Conservation (phyloP, 2,329 filamentous ascomycete species). For the Paramyrothecium sp. region DNA sequence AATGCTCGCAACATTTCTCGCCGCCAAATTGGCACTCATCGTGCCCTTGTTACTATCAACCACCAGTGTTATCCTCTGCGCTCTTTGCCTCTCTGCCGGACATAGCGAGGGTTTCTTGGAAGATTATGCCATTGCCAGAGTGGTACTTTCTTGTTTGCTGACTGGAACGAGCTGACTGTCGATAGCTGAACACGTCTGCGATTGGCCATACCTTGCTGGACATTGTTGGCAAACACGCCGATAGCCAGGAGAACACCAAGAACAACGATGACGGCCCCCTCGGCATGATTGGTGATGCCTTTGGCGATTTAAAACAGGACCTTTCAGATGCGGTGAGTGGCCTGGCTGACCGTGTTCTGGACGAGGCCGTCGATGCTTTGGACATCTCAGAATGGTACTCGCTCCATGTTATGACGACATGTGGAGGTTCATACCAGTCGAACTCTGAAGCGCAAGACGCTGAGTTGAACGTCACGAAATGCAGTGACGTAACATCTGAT, state of each 20-base stretch:
- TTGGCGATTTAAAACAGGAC: background rate
- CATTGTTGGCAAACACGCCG: no score
- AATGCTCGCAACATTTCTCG: background rate
- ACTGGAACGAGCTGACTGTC: background rate
- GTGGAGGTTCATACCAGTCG: background rate
- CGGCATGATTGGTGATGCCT: no score
- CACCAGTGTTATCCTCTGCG: background rate
- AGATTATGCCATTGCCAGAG: background rate
- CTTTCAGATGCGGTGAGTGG: background rate
- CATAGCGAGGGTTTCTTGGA: background rate
- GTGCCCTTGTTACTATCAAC: background rate
- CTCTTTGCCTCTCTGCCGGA: background rate
- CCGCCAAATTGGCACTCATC: background rate
- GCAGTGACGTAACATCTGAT: background rate
- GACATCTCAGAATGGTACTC: background rate
- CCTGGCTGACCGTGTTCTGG: background rate
- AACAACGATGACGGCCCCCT: no score
- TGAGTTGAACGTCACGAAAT: background rate
- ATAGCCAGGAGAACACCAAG: no score
- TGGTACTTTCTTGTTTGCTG: background rate
- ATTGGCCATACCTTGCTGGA: background rate
- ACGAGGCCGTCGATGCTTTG: background rate
- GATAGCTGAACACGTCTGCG: background rate
- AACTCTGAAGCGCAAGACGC: background rate
- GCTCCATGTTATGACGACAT: background rate